These are phyloP conservation scores for Wickerhamomyces canadensis DNA, from an alignment of 805 yeast genomes.

Conservation along the genomic window DNA sequence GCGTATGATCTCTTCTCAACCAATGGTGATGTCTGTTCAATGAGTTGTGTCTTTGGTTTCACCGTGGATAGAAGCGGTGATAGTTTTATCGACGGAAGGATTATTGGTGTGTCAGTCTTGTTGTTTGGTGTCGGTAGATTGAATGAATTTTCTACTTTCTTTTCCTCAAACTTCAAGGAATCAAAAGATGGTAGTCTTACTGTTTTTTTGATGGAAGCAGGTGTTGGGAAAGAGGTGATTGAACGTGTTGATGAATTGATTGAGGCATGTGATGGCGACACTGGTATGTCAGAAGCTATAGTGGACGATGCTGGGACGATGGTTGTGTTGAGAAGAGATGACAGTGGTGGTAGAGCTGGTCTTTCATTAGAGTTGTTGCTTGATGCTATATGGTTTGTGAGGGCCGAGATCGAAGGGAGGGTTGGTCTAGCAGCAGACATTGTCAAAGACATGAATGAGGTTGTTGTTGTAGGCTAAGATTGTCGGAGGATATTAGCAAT, in stretches of 20 bases:
- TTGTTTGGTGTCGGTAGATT: slow-evolving; percentile 1
- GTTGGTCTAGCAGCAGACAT: slow-evolving; percentile 13
- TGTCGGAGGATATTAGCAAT: too few species aligned
- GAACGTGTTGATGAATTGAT: slow-evolving; percentile 7
- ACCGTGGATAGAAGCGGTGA: slow-evolving; percentile 1
- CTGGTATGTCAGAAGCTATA: slow-evolving; percentile 2
- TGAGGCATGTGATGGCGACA: slow-evolving; percentile 9
- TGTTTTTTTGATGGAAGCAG: slow-evolving; percentile 16
- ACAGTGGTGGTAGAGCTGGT: slow-evolving; percentile 16
- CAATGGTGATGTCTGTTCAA: slow-evolving; percentile 14
- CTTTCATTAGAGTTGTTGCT: too few species aligned
- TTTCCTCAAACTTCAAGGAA: slow-evolving; percentile 15
- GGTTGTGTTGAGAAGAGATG: slow-evolving; percentile 12
- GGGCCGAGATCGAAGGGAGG: slow-evolving; percentile 12
- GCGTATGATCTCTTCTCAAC: slow-evolving; percentile 51
- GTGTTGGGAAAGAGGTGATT: background rate
- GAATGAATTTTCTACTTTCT: background rate
- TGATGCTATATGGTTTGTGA: background rate
- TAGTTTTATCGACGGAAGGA: background rate
- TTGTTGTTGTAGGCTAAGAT: too few species aligned
- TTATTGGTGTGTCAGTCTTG: too few species aligned
- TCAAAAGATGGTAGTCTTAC: slow-evolving; percentile 24
- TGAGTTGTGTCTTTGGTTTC: background rate
- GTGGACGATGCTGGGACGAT: too few species aligned
- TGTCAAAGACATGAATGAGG: slow-evolving; percentile 11